A percentile compares a stretch with the other conserved stretches of the same genome.
These are phyloP conservation scores for Sarocladium brachiariae DNA, from an alignment of 2,329 filamentous ascomycete genomes.

Conservation along the genomic window DNA sequence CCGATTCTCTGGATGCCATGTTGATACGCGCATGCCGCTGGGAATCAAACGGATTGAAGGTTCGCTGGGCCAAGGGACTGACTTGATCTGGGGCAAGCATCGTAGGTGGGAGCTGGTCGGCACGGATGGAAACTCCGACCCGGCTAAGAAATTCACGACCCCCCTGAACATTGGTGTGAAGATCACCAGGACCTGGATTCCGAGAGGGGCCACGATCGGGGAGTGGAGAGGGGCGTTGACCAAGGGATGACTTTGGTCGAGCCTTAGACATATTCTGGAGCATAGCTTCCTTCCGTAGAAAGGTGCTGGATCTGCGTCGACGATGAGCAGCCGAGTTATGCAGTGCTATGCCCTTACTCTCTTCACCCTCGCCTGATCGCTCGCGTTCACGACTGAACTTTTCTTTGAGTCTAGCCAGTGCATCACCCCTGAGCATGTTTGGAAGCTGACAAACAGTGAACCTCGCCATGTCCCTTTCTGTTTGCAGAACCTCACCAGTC, in stretches of 20 bases:
- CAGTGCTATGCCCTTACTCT: constrained; percentile 82
- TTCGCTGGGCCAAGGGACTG: constrained; percentile 42
- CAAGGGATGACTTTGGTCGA: constrained; percentile 35
- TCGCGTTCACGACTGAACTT: constrained; percentile 86
- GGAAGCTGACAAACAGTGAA: constrained; percentile 89
- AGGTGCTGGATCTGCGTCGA: constrained; percentile 65
- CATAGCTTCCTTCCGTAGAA: constrained; percentile 71
- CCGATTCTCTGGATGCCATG: constrained; percentile 67
- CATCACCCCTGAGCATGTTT: constrained; percentile 78
- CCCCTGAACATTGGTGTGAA: constrained; percentile 70
- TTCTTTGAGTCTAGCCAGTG: constrained; percentile 78
- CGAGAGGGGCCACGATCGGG: constrained; percentile 16
- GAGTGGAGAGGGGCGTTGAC: constrained; percentile 12
- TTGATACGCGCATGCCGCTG: constrained; percentile 42
- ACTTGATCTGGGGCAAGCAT: constrained; percentile 21
- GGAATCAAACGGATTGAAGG: constrained; percentile 51
- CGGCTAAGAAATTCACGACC: constrained; percentile 36
- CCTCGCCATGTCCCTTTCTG: constrained; percentile 88
- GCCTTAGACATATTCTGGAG: constrained; percentile 57
- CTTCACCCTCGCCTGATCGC: constrained; percentile 71
- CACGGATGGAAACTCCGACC: constrained; percentile 13
- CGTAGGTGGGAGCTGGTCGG: constrained; percentile 17
- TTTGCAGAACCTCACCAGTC: constrained; percentile 84
- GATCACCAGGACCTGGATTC: constrained; percentile 65
- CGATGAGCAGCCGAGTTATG: constrained; percentile 68